A percentile compares a stretch with the other conserved stretches of the same genome.
These are phyloP conservation scores for Pleurostoma richardsiae DNA, from an alignment of 2,329 filamentous ascomycete genomes.

Conservation along the genomic window DNA sequence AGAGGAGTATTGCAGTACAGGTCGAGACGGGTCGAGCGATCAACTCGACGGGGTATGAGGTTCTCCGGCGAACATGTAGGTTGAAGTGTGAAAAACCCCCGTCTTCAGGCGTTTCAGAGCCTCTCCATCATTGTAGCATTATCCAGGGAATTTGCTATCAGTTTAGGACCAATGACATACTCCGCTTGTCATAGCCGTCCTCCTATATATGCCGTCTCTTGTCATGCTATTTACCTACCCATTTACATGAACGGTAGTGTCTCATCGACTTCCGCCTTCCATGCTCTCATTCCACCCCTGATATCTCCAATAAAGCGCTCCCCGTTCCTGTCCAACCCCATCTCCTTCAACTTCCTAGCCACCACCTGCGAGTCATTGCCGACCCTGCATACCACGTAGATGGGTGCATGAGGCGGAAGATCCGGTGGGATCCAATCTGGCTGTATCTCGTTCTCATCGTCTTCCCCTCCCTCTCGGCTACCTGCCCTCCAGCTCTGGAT, in stretches of 20 bases:
- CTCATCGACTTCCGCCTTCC: conserved; percentile 63
- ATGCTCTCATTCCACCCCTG: conserved; percentile 64
- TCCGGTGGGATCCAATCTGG: conserved; percentile 12
- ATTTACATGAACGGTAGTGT: conserved; percentile 46
- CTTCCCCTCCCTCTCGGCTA: conserved; percentile 5
- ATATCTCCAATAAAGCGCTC: conserved; percentile 65
- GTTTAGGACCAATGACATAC: conserved; percentile 4
- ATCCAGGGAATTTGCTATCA: neutral
- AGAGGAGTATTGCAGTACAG: neutral
- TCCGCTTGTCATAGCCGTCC: conserved; percentile 1
- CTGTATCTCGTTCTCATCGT: neutral
- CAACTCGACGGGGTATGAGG: too few relatives aligned
- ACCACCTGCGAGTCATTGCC: conserved; percentile 77
- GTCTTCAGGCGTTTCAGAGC: conserved; percentile 13
- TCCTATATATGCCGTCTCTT: conserved; percentile 2
- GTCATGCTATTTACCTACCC: conserved; percentile 1
- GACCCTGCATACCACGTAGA: conserved; percentile 69
- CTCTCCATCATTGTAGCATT: conserved; percentile 15
- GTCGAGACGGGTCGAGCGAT: neutral
- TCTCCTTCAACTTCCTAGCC: conserved; percentile 58
- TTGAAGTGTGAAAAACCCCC: too few relatives aligned
- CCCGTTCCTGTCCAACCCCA: conserved; percentile 47
- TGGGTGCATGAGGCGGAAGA: conserved; percentile 39
- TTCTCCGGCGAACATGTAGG: conserved; percentile 6
- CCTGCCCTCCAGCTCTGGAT: conserved; percentile 16